Evolutionary conservation across 208 protist genomes (phyloP).

Genomic region (Wallacemonas sp.): DNA sequence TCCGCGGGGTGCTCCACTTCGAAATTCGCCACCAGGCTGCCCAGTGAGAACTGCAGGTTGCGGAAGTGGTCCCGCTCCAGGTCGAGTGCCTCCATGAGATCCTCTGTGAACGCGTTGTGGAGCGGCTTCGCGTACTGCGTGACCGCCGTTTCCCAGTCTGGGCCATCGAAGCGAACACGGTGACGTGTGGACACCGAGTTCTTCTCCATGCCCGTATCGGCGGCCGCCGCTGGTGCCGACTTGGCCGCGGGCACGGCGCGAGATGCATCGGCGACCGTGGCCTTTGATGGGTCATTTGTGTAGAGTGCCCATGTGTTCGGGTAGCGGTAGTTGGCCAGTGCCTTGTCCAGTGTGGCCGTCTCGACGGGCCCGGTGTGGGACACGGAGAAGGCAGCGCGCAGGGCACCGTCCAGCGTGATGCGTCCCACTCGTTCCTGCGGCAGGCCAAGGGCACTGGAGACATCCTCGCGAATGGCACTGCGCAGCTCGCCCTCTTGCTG

Average conservation of each 20-base stretch:
- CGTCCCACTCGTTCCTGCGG: background rate
- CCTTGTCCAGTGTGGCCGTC: background rate
- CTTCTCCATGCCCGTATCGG: background rate
- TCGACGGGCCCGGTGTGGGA: slow-evolving; percentile 1
- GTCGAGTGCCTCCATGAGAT: slow-evolving; percentile 18
- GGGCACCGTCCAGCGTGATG: slow-evolving; percentile 16
- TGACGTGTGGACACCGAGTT: slow-evolving; percentile 15
- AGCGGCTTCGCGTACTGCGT: background rate
- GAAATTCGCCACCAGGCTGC: slow-evolving; percentile 33
- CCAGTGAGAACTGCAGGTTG: slow-evolving; percentile 18
- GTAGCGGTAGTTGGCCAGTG: slow-evolving; percentile 12
- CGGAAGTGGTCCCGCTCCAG: slow-evolving; percentile 10
- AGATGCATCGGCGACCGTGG: background rate
- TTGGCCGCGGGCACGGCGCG: background rate
- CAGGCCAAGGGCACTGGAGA: background rate
- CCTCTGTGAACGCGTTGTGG: slow-evolving; percentile 10
- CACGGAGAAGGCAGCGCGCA: slow-evolving; percentile 24
- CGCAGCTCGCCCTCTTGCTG: slow-evolving; percentile 10
- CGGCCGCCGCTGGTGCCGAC: background rate
- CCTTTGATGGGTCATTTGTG: background rate
- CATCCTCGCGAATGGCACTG: slow-evolving; percentile 2
- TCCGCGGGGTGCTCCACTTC: slow-evolving; percentile 4
- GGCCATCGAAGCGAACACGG: slow-evolving; percentile 13
- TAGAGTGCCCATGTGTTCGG: slow-evolving; percentile 36
- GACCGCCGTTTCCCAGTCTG: slow-evolving; percentile 9